Percentiles rank a stretch among this genome's conserved stretches.
phyloP scores from a whole-genome alignment of 495 filamentous ascomycete genomes.

The Chlorociboria aeruginascens region DNA sequence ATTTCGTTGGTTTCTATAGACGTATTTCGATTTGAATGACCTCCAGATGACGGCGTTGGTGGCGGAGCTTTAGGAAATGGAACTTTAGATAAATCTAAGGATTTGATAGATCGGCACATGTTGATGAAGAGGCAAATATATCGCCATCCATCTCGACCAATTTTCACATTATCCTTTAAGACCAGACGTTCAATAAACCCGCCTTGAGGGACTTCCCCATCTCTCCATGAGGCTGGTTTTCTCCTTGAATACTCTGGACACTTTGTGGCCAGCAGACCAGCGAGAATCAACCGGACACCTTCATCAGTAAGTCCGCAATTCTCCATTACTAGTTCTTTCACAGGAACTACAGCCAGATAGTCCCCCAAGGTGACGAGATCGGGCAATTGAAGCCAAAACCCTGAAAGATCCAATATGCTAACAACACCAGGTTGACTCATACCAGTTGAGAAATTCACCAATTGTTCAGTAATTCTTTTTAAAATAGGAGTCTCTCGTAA shows the following conservation, averaged over 20 bases:
- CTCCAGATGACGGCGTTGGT: constrained; percentile 10
- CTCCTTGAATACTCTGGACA: constrained; percentile 34
- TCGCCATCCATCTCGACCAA: constrained; percentile 79
- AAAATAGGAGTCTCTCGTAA: constrained; percentile 82
- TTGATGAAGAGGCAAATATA: constrained; percentile 84
- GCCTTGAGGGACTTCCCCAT: constrained; percentile 28
- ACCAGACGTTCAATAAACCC: constrained; percentile 80
- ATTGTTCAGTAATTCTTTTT: constrained; percentile 77
- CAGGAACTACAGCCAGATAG: constrained; percentile 86
- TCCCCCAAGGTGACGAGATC: constrained; percentile 83
- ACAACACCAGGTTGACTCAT: constrained; percentile 57
- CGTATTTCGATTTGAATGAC: constrained; percentile 7
- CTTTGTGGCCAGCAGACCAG: constrained; percentile 74
- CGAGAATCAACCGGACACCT: constrained; percentile 72
- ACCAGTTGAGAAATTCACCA: constrained; percentile 53
- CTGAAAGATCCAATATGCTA: constrained; percentile 68
- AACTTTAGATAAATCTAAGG: constrained; percentile 75
- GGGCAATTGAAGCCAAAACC: constrained; percentile 67
- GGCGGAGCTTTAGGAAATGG: constrained; percentile 50
- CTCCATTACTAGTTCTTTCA: constrained; percentile 74
- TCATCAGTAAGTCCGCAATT: constrained; percentile 79
- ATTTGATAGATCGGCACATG: constrained; percentile 76
- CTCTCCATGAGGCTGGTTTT: constrained; percentile 25
- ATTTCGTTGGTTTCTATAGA: constrained; percentile 7
- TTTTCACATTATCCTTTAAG: constrained; percentile 80